Evolutionary conservation across 2,329 filamentous ascomycete species (phyloP).

Genomic region (Aspergillus novofumigatus): DNA sequence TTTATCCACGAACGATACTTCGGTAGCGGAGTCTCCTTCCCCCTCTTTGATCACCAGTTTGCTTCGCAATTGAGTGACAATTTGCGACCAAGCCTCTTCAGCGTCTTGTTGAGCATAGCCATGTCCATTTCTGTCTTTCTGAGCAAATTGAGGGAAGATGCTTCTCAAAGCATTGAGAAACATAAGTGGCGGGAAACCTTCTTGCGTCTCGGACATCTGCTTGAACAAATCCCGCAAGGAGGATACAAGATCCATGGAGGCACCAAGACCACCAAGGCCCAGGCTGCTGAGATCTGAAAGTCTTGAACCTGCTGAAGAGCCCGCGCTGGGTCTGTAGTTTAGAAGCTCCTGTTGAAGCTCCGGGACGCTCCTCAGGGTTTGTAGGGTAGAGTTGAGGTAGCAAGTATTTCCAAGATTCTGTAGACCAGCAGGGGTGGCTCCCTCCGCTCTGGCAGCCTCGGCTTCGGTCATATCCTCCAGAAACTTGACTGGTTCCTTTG

Average conservation of each 20-base stretch:
- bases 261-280: conserved; percentile 55
- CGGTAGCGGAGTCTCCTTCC: conserved; percentile 40
- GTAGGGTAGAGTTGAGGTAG: conserved; percentile 97
- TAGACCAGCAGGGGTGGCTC: conserved; percentile 81
- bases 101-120: conserved; percentile 98
- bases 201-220: conserved; percentile 83
- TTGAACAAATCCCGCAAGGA: conserved; percentile 81
- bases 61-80: conserved; percentile 74
- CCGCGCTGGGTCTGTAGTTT: conserved; percentile 52
- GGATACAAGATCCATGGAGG: conserved; percentile 66
- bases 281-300: conserved; percentile 48
- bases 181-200: conserved; percentile 75
- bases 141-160: conserved; percentile 87
- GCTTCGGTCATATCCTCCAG: conserved; percentile 97
- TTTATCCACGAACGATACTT: conserved; percentile 76
- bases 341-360: conserved; percentile 78
- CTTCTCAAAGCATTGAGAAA: conserved; percentile 78
- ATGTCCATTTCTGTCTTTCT: conserved; percentile 74
- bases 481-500: conserved; percentile 80
- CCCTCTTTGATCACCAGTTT: conserved; percentile 65
- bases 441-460: conserved; percentile 75
- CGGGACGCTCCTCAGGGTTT: conserved; percentile 80
- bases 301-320: conserved; percentile 26
- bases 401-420: conserved; percentile 96
- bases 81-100: conserved; percentile 97